phyloP scores from a whole-genome alignment of 176 grass and related monocot species.

The Lolium perenne region DNA sequence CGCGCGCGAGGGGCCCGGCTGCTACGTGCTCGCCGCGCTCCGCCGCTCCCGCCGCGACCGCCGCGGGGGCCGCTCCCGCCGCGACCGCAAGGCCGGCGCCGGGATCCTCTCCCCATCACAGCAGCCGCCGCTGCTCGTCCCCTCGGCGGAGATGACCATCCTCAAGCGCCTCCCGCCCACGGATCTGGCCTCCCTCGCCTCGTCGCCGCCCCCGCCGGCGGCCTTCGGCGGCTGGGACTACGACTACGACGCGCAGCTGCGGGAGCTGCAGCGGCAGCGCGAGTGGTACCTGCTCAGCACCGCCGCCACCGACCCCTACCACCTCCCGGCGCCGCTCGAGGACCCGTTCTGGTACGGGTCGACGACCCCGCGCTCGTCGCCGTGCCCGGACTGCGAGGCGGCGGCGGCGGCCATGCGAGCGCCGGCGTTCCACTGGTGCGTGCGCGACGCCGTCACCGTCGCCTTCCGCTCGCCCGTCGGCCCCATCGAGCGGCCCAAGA shows the following conservation, averaged over 20 bases:
- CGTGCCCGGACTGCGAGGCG: constrained; percentile 78
- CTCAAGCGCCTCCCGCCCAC: constrained; percentile 57
- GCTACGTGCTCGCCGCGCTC: constrained; percentile 61
- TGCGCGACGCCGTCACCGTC: constrained; percentile 66
- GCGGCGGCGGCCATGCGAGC: constrained; percentile 46
- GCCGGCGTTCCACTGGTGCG: constrained; percentile 84
- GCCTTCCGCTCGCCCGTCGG: constrained; percentile 79
- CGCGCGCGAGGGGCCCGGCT: constrained; percentile 59
- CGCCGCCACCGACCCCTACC: constrained; percentile 11
- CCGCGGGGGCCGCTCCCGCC: constrained; percentile 59
- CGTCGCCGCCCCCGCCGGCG: neutral
- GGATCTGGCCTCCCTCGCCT: constrained; percentile 58
- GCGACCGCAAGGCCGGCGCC: constrained; percentile 34
- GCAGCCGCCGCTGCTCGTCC: neutral
- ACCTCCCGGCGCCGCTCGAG: constrained; percentile 26
- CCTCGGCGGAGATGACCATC: constrained; percentile 51
- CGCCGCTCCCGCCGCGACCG: constrained; percentile 59
- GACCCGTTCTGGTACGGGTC: constrained; percentile 17
- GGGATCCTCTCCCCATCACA: neutral
- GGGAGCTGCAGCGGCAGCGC: constrained; percentile 62
- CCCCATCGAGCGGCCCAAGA: constrained; percentile 83
- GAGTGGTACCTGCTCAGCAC: constrained; percentile 60
- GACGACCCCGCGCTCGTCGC: neutral
- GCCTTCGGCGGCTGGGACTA: constrained; percentile 57
- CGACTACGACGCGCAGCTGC: constrained; percentile 65